Evolutionary conservation across 257 asterid genomes (phyloP).

Genomic region (Fraxinus pennsylvanica): DNA sequence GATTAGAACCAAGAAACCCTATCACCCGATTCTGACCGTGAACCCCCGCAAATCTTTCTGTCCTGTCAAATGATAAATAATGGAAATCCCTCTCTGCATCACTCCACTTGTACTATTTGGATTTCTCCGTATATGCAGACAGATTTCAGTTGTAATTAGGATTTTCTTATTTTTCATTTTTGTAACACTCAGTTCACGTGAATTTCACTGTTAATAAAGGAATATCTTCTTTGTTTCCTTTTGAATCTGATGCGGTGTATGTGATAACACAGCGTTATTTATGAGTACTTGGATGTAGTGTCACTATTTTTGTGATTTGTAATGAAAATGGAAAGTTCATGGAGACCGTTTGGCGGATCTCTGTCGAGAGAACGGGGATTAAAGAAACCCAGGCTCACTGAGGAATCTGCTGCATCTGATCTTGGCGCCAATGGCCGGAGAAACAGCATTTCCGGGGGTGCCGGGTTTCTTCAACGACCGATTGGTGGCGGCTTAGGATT

Average conservation of each 20-base stretch:
- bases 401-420: constrained; percentile 52
- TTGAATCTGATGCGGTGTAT: constrained; percentile 5
- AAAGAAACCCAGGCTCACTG: constrained; percentile 74
- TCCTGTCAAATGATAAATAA: no score
- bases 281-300: constrained; percentile 26
- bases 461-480: constrained; percentile 51
- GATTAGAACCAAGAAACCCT: no score
- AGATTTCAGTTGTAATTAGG: constrained; percentile 22
- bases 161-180: constrained; percentile 12
- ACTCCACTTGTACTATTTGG: background rate
- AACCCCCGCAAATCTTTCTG: no score
- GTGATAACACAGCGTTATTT: constrained; percentile 15
- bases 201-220: no score
- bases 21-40: no score
- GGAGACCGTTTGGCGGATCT: constrained; percentile 84
- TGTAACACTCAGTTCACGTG: background rate
- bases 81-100: no score
- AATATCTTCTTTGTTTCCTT: background rate
- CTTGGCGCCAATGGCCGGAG: constrained; percentile 60
- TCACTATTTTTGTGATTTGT: constrained; percentile 36
- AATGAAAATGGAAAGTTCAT: constrained; percentile 73
- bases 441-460: background rate
- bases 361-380: constrained; percentile 63
- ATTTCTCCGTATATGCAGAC: constrained; percentile 5
- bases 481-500: constrained; percentile 36